Evolutionary conservation across 2,329 filamentous ascomycete species (phyloP).

Genomic region (Leptodontidium sp.): DNA sequence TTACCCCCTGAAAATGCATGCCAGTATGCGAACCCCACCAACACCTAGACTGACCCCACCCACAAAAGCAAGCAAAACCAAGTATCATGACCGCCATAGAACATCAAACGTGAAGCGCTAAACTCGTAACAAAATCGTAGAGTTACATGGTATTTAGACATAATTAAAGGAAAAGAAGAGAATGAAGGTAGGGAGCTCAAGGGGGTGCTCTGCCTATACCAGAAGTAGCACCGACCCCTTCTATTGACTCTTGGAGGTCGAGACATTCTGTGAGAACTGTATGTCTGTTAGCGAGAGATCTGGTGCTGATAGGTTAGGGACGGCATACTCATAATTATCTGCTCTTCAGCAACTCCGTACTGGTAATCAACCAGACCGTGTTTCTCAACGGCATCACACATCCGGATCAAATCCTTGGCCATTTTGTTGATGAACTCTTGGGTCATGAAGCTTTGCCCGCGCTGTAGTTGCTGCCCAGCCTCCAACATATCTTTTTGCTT

Average conservation of each 20-base stretch:
- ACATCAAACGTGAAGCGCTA: conserved; percentile 29
- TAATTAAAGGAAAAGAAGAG: conserved; percentile 14
- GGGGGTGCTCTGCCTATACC: conserved; percentile 40
- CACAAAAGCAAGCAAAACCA: conserved; percentile 11
- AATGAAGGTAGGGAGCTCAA: conserved; percentile 29
- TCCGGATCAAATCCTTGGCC: conserved; percentile 80
- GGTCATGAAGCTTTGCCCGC: conserved; percentile 69
- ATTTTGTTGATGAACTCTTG: conserved; percentile 77
- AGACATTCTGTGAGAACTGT: conserved; percentile 61
- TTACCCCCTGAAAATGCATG: conserved; percentile 24
- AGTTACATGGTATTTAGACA: conserved; percentile 28
- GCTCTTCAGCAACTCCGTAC: conserved; percentile 95
- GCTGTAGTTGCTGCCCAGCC: conserved; percentile 41
- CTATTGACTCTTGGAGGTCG: conserved; percentile 57
- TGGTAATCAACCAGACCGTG: conserved; percentile 97
- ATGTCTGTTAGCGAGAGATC: conserved; percentile 4
- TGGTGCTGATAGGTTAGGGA: background rate
- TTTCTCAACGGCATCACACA: conserved; percentile 88
- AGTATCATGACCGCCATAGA: conserved; percentile 16
- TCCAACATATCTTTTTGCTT: conserved; percentile 80
- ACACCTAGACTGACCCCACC: conserved; percentile 24
- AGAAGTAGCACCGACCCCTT: conserved; percentile 33
- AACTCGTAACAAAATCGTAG: conserved; percentile 13
- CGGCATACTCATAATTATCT: conserved; percentile 80
- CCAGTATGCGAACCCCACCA: conserved; percentile 21